phyloP scores from a whole-genome alignment of 768 basidiomycete genomes.

The Scleroderma bovista region DNA sequence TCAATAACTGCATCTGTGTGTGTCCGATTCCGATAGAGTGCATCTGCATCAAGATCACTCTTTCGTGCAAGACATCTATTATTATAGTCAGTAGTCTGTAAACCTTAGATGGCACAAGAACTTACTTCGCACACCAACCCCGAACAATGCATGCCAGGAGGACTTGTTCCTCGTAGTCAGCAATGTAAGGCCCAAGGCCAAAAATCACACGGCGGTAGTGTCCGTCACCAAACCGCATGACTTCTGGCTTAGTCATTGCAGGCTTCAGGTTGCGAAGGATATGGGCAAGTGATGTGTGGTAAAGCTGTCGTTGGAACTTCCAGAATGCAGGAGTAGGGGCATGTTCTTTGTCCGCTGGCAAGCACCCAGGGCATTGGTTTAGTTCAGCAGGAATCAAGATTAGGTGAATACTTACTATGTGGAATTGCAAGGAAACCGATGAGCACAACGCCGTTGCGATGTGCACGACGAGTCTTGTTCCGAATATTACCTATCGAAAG shows the following conservation, averaged over 20 bases:
- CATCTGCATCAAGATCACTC: background rate
- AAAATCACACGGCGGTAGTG: constrained; percentile 24
- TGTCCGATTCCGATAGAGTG: background rate
- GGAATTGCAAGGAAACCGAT: constrained; percentile 26
- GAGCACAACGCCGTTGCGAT: constrained; percentile 2
- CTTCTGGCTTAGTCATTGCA: constrained; percentile 22
- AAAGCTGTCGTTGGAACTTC: constrained; percentile 26
- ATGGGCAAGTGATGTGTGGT: constrained; percentile 18
- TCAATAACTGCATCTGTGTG: background rate
- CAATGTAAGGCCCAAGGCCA: constrained; percentile 33
- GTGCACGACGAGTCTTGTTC: constrained; percentile 8
- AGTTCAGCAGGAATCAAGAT: background rate
- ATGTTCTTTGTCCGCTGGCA: constrained; percentile 4
- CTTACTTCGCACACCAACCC: constrained; percentile 26
- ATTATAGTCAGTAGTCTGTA: background rate
- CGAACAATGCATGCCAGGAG: constrained; percentile 27
- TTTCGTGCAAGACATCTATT: background rate
- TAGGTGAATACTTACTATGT: constrained; percentile 20
- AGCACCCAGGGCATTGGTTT: background rate
- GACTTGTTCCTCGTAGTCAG: constrained; percentile 35
- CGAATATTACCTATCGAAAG: constrained; percentile 13
- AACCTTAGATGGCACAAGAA: background rate
- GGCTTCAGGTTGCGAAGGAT: constrained; percentile 22
- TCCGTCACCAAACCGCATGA: constrained; percentile 21
- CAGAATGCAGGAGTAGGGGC: constrained; percentile 13